Percentiles rank a stretch among this genome's conserved stretches.
Conservation (phyloP, 768 basidiomycete species). For the Gyrodon lividus region DNA sequence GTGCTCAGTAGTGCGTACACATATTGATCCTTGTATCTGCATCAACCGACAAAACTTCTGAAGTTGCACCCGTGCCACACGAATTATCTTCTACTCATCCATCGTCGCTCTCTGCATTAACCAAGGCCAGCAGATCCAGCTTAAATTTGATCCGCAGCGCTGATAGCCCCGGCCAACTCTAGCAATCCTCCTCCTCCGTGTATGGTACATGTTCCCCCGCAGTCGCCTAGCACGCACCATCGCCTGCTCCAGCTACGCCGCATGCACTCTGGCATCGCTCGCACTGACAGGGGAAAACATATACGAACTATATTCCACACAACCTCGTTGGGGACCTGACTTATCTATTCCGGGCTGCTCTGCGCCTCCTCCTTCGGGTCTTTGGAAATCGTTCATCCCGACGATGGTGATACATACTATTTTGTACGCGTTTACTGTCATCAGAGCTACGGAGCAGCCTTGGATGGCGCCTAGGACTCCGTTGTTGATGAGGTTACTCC, state of each 20-base stretch:
- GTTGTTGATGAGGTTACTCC: conserved; percentile 1
- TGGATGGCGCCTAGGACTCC: not conserved
- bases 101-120: conserved; percentile 5
- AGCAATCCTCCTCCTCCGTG: conserved; percentile 10
- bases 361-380: not conserved
- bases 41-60: not conserved
- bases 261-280: not conserved
- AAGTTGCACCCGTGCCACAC: conserved; percentile 5
- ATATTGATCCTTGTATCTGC: not conserved
- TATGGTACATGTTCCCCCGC: conserved; percentile 12
- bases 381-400: conserved; percentile 7
- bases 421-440: conserved; percentile 6
- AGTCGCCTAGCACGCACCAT: not conserved
- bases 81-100: conserved; percentile 1
- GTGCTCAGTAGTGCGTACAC: not conserved
- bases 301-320: not conserved
- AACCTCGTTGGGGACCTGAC: not conserved
- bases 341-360: conserved; percentile 3
- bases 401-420: conserved; percentile 3
- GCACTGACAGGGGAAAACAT: not conserved
- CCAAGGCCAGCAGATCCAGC: conserved; percentile 1
- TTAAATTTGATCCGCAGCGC: not conserved
- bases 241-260: conserved; percentile 5
- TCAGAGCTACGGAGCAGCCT: not conserved
- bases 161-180: not conserved